phyloP scores from a whole-genome alignment of 2,329 filamentous ascomycete species.

The Clonostachys rosea region DNA sequence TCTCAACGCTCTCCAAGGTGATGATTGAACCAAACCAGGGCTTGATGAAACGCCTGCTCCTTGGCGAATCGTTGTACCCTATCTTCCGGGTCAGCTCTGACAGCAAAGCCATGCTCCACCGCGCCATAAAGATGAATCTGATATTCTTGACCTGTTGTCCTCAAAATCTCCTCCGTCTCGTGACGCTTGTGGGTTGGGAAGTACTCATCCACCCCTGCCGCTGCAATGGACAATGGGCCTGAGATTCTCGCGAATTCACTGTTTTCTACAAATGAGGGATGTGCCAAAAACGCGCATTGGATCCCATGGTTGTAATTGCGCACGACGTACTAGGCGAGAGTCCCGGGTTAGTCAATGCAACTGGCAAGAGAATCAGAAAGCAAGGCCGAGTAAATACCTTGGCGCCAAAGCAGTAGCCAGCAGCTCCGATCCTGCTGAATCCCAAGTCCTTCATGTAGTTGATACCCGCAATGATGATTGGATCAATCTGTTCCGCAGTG shows the following conservation, averaged over 20 bases:
- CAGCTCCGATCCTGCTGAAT: slow-evolving; percentile 55
- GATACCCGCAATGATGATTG: slow-evolving; percentile 25
- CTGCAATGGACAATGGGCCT: slow-evolving; percentile 66
- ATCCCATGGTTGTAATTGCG: slow-evolving; percentile 61
- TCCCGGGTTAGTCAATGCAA: neutral
- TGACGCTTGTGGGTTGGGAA: slow-evolving; percentile 61
- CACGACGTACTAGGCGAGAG: slow-evolving; percentile 45
- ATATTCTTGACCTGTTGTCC: slow-evolving; percentile 49
- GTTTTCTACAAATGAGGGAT: slow-evolving; percentile 70
- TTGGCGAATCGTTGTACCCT: slow-evolving; percentile 63
- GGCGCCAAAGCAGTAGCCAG: slow-evolving; percentile 74
- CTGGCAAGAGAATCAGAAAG: neutral
- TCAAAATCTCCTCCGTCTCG: slow-evolving; percentile 57
- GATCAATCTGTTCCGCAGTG: slow-evolving; percentile 16
- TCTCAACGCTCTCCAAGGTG: neutral
- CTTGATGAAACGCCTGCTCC: slow-evolving; percentile 78
- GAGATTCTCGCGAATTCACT: slow-evolving; percentile 61
- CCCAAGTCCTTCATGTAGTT: slow-evolving; percentile 47
- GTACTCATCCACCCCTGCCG: slow-evolving; percentile 57
- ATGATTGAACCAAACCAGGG: slow-evolving; percentile 33
- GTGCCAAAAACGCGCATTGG: slow-evolving; percentile 68
- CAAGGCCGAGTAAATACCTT: slow-evolving; percentile 26
- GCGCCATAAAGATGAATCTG: slow-evolving; percentile 74
- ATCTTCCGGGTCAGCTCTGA: slow-evolving; percentile 59
- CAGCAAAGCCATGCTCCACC: slow-evolving; percentile 70